Evolutionary conservation across 495 filamentous ascomycete genomes (phyloP).

Genomic region (Daldinia grandis): DNA sequence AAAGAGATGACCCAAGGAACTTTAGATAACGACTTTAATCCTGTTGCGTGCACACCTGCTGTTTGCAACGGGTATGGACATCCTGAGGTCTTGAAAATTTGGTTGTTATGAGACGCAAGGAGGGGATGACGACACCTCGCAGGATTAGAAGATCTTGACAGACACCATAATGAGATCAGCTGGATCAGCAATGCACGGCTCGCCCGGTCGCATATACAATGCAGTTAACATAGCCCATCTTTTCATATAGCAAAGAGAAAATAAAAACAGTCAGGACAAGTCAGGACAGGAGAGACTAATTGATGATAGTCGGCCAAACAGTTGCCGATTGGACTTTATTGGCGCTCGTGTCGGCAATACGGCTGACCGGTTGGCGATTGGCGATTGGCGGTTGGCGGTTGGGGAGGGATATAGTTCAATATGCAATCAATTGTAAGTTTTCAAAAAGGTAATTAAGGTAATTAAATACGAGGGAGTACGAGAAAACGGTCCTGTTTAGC

Average conservation of each 20-base stretch:
- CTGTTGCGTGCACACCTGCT: neutral
- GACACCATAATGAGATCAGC: neutral
- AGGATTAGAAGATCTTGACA: neutral
- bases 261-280: neutral
- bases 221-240: neutral
- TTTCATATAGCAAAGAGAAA: neutral
- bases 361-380: neutral
- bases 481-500: neutral
- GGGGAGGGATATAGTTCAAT: neutral
- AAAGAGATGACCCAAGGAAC: neutral
- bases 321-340: neutral
- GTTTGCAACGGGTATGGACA: neutral
- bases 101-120: neutral
- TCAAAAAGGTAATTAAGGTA: neutral
- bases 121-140: neutral
- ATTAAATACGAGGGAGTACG: neutral
- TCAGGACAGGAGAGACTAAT: neutral
- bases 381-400: too few relatives aligned
- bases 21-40: neutral
- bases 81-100: neutral
- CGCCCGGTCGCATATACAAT: neutral
- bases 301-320: neutral
- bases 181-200: slow-evolving; percentile 6
- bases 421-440: neutral
- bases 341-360: neutral